These are phyloP conservation scores for Suhomyces kilbournensis DNA, from an alignment of 805 yeast genomes.

Conservation along the genomic window DNA sequence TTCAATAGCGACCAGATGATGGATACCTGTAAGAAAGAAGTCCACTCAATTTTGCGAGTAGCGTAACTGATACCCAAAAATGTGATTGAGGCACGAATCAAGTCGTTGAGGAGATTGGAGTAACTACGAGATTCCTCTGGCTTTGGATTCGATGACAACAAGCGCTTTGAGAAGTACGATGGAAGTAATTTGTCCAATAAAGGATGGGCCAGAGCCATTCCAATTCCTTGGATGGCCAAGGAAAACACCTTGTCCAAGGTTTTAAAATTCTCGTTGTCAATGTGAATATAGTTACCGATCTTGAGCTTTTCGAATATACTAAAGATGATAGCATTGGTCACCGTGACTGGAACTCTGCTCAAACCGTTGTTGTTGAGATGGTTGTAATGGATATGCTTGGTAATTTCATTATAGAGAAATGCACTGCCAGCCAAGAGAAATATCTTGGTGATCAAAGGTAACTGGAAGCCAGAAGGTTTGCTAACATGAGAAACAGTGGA, in stretches of 20 bases:
- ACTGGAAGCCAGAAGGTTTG: background rate
- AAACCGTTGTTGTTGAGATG: constrained; percentile 36
- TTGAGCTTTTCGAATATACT: constrained; percentile 12
- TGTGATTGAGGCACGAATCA: constrained; percentile 49
- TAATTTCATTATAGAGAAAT: constrained; percentile 50
- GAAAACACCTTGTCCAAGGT: constrained; percentile 19
- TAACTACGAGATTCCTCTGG: constrained; percentile 22
- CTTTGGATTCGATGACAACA: constrained; percentile 40
- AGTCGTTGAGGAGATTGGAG: constrained; percentile 34
- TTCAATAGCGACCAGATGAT: constrained; percentile 60
- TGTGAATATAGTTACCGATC: constrained; percentile 7
- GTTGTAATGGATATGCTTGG: constrained; percentile 50
- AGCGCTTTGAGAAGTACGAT: constrained; percentile 23
- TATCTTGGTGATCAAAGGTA: constrained; percentile 16
- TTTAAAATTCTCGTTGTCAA: constrained; percentile 1
- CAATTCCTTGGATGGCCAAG: constrained; percentile 50
- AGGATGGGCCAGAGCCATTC: constrained; percentile 58
- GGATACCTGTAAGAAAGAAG: constrained; percentile 60
- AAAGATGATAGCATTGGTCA: constrained; percentile 13
- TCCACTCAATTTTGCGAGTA: constrained; percentile 67
- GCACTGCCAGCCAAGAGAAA: constrained; percentile 43
- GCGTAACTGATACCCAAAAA: constrained; percentile 72
- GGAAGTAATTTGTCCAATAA: constrained; percentile 35
- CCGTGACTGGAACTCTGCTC: constrained; percentile 18
- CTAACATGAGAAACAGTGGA: background rate